A percentile compares a stretch with the other conserved stretches of the same genome.
These are phyloP conservation scores for Trichophyton equinum DNA, from an alignment of 2,329 filamentous ascomycete genomes.

Conservation along the genomic window DNA sequence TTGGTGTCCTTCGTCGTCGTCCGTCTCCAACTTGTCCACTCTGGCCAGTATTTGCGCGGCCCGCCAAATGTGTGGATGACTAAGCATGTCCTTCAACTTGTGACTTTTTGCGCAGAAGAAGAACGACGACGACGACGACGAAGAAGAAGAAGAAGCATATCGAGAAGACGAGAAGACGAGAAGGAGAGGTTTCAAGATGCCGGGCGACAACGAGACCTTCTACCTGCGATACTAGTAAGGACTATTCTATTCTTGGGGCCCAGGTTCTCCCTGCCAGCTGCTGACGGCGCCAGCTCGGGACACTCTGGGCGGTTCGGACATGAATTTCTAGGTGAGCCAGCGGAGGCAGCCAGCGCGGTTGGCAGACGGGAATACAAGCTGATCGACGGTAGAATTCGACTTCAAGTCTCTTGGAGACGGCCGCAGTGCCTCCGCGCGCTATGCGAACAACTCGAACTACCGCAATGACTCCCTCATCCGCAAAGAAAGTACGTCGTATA, in stretches of 20 bases:
- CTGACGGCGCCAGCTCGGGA: constrained; percentile 59
- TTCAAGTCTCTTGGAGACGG: constrained; percentile 87
- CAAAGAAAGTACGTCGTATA: constrained; percentile 77
- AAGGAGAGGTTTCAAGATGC: background rate
- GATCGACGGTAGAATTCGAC: constrained; percentile 64
- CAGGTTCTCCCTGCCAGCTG: constrained; percentile 29
- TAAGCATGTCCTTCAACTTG: constrained; percentile 23
- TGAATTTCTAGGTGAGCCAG: constrained; percentile 73
- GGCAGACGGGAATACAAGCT: constrained; percentile 1
- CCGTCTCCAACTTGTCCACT: constrained; percentile 20
- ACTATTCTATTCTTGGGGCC: constrained; percentile 16
- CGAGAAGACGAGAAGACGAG: background rate
- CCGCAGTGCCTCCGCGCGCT: constrained; percentile 81
- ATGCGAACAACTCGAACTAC: constrained; percentile 99
- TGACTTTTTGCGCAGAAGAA: background rate
- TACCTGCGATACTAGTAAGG: constrained; percentile 95
- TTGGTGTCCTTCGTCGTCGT: constrained; percentile 11
- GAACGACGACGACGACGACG: background rate
- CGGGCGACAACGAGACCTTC: constrained; percentile 59
- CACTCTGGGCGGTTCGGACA: constrained; percentile 96
- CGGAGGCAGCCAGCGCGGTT: background rate
- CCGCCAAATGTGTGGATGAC: constrained; percentile 31
- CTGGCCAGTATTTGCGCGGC: constrained; percentile 25
- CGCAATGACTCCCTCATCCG: constrained; percentile 95
- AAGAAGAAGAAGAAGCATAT: background rate